Evolutionary conservation across 2,329 filamentous ascomycete genomes (phyloP).

Genomic region (Cordyceps militaris): DNA sequence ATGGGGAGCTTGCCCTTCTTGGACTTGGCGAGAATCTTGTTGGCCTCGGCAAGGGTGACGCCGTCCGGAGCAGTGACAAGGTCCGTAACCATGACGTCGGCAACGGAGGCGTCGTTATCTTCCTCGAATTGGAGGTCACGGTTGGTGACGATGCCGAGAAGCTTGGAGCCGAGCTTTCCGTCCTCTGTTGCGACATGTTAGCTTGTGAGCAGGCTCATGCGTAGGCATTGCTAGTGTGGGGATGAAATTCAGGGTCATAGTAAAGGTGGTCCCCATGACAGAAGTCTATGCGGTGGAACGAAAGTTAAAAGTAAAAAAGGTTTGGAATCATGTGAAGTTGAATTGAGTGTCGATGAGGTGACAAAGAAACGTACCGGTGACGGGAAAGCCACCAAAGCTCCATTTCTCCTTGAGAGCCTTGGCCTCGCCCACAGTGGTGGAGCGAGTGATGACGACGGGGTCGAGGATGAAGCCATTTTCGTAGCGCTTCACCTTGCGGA

Average conservation of each 20-base stretch:
- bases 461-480: constrained; percentile 99
- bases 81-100: constrained; percentile 91
- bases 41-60: constrained; percentile 80
- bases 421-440: constrained; percentile 84
- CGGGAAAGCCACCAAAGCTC: constrained; percentile 97
- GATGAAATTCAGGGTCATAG: constrained; percentile 23
- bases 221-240: constrained; percentile 12
- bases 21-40: constrained; percentile 84
- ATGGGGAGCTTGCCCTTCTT: constrained; percentile 99
- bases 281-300: constrained; percentile 97
- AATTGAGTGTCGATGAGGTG: constrained; percentile 9
- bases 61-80: constrained; percentile 81
- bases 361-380: constrained; percentile 69
- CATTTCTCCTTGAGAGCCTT: constrained; percentile 93
- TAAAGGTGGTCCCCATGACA: constrained; percentile 67
- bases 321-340: constrained; percentile 64
- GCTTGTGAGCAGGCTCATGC: background rate
- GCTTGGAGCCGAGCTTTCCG: constrained; percentile 89
- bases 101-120: constrained; percentile 63
- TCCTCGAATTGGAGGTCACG: constrained; percentile 97
- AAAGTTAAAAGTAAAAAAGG: constrained; percentile 90
- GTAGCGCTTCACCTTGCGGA: constrained; percentile 97
- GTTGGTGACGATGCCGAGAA: constrained; percentile 95
- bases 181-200: constrained; percentile 52
- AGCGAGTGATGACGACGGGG: constrained; percentile 81